Conservation (phyloP, 169 alveolate genomes). For the Nephromyces sp. region DNA sequence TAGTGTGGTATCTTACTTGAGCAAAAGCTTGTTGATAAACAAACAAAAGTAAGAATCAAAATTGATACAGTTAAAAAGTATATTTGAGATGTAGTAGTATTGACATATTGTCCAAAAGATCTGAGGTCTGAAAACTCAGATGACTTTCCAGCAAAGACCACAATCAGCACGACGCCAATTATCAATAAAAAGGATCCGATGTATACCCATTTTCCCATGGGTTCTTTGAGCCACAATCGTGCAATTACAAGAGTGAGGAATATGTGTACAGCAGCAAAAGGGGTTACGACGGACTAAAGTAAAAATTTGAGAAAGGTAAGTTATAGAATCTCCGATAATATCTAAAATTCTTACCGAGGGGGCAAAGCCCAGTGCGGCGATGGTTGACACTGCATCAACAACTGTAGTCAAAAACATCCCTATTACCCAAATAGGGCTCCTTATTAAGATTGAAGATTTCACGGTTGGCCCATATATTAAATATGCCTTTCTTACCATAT, state of each 20-base stretch:
- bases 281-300: slow-evolving; percentile 28
- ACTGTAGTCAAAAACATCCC: slow-evolving; percentile 27
- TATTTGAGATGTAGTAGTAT: not conserved
- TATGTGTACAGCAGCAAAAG: slow-evolving; percentile 32
- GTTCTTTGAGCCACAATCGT: slow-evolving; percentile 23
- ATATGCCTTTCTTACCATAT: slow-evolving; percentile 23
- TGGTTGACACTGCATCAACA: slow-evolving; percentile 16
- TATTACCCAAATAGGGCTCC: slow-evolving; percentile 3
- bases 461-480: slow-evolving; percentile 7
- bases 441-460: slow-evolving; percentile 1
- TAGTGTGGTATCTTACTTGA: slow-evolving; percentile 7
- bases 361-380: slow-evolving; percentile 26
- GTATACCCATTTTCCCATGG: slow-evolving; percentile 9
- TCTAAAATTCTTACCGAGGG: slow-evolving; percentile 18
- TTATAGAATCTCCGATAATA: not conserved
- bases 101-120: slow-evolving; percentile 7
- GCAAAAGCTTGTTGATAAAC: not conserved
- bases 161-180: slow-evolving; percentile 14
- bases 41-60: not conserved
- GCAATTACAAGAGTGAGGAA: slow-evolving; percentile 23
- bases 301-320: not conserved
- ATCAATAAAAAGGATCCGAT: slow-evolving; percentile 8
- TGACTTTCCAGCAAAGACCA: slow-evolving; percentile 3
- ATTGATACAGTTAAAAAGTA: not conserved
- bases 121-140: not conserved